Evolutionary conservation across 2,329 filamentous ascomycete species (phyloP), one percentile per base, ranked within the genome.

Genomic region (Fusarium tupiense): DNA sequence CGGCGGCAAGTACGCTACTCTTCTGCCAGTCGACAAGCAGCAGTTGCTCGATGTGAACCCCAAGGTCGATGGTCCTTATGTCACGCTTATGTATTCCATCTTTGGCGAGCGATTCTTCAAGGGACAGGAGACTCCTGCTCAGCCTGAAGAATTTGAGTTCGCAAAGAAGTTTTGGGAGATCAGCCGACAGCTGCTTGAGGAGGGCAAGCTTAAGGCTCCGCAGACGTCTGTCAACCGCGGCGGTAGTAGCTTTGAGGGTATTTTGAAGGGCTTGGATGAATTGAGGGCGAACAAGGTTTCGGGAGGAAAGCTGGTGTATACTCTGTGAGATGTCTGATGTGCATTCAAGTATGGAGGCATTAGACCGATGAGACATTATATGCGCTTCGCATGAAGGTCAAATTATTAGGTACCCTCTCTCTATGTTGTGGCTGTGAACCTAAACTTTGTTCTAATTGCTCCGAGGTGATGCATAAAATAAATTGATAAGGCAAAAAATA

Each of bases 81-180:
- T 26, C 10, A 69, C 64, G 8, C 33, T 68, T 3, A 68, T 68
- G 64, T 69, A 69, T 22, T 68, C 64, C 5, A 62, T 69, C 19
- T 68, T 69, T 43, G 67, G 67, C 3, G 67, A 69, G 40, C 49
- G 44, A 9, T 71, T 62, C n/a, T 26, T 61, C 22, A 50, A 59
- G 10, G 58, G 46, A 20, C 10, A 37, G 24, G 57, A 67, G 24
- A 62, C 52, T 1, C 62, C 67, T 2, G 35, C 61, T 31, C 53
- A 61, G 24, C 66, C 47, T 8, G 62, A 72, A 13, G 57, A 60
- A 22, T 59, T 68, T 43, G 63, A 68, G 29, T 71, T 64, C 35
- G 69, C 53, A 0, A 63, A 64, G 26, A 50, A 41, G 29, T 64
- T 72, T 37, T 64, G 58, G 58, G 63, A 68, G 20, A 43, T 72